phyloP scores from a whole-genome alignment of 169 alveolate genomes.

The Plasmodium gallinaceum region DNA sequence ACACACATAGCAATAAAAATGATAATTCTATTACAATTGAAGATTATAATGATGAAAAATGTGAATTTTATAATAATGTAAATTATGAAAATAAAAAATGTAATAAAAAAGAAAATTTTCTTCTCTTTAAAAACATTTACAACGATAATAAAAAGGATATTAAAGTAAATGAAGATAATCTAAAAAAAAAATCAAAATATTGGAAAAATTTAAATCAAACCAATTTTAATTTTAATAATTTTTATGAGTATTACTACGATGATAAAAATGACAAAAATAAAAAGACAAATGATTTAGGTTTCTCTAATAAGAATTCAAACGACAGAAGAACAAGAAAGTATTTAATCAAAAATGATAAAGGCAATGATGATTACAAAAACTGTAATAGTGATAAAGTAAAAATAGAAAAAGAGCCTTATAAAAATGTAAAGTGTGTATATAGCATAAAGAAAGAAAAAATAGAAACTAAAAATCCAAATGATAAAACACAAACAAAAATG shows the following conservation, averaged over 20 bases:
- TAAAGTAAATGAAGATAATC: neutral
- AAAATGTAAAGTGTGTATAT: too few species aligned
- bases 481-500: neutral
- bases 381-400: too few species aligned
- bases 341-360: too few species aligned
- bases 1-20: neutral
- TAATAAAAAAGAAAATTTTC: neutral
- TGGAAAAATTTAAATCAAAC: neutral
- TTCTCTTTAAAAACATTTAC: neutral
- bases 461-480: neutral
- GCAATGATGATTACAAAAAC: too few species aligned
- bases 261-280: neutral
- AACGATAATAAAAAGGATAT: neutral
- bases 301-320: neutral
- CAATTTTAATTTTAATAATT: neutral
- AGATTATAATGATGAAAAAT: neutral
- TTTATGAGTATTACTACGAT: neutral
- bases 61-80: neutral
- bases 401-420: too few species aligned
- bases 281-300: neutral
- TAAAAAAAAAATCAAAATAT: neutral
- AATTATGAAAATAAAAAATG: neutral
- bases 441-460: neutral
- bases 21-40: neutral
- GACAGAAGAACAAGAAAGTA: too few species aligned